Evolutionary conservation across 202 grass and related monocot species (phyloP), one percentile per base, ranked within the genome.

Genomic region (Dendrocalamus latiflorus): DNA sequence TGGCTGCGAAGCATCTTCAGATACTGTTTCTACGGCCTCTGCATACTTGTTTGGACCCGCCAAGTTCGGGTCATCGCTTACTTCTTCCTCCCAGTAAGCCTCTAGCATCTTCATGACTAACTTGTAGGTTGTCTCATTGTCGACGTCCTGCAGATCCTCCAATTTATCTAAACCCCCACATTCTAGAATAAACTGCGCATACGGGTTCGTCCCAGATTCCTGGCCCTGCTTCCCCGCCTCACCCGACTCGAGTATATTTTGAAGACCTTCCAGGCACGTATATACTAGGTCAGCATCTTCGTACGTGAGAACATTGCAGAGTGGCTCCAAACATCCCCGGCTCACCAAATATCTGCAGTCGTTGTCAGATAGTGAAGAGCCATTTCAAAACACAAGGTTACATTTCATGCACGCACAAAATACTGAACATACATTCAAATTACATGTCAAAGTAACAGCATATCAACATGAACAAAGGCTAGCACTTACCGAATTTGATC

Each of bases 211-310:
- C 6, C 26, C 75, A 0, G 57, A 81, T 60, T 86, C 85, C 30
- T 82, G 70, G 0, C 69, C 68, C 42, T 89, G 75, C 79, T 91
- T 94, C 75, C 91, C 94, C 7, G 77, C 81, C 54, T 83, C 48
- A n/a, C n/a, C n/a, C n/a, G n/a, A n/a, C n/a, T n/a, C n/a, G 8
- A 97, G 94, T 86, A 97, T 86, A 37, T 85, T 94, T 65, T 91
- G 84, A 65, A 97, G 90, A 38, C 88, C 90, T 65, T 93, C 79
- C 38, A 97, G 88, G 21, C 94, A 93, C 3, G 68, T 64, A 18
- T 66, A 89, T 42, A 94, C 54, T 1, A 92, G 80, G 78, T 82
- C 83, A 51, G 84, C 83, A 48, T 94, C 91, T 80, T 73, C 48
- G 64, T 75, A 86, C 9, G 54, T 75, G 13, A 97, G 90, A 80